These are phyloP conservation scores for Pichia gijzeniarum DNA, from an alignment of 805 yeast species.

Conservation along the genomic window DNA sequence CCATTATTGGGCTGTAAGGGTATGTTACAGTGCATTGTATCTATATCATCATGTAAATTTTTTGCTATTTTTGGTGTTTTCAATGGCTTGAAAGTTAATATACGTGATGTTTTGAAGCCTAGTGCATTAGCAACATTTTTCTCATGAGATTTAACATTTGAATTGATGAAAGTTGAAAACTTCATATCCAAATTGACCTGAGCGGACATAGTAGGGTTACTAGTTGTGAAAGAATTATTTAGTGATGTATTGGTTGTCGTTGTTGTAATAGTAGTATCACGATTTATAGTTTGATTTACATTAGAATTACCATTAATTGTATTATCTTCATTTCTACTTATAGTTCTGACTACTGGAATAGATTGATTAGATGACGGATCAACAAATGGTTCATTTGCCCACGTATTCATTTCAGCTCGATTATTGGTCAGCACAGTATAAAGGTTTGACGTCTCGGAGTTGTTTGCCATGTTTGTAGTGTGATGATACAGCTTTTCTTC, in stretches of 20 bases:
- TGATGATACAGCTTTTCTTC: conserved; percentile 5
- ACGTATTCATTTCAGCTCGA: not conserved
- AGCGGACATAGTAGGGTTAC: too few species aligned
- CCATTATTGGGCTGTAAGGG: not conserved
- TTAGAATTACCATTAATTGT: not conserved
- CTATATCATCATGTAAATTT: not conserved
- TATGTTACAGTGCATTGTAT: conserved; percentile 15
- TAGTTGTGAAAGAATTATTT: not conserved
- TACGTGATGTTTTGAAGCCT: conserved; percentile 38
- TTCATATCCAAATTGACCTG: not conserved
- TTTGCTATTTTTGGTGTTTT: conserved; percentile 13
- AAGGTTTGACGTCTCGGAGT: too few species aligned
- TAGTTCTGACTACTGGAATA: too few species aligned
- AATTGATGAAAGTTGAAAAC: not conserved
- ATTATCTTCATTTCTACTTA: not conserved
- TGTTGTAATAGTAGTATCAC: too few species aligned
- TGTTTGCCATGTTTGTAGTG: not conserved
- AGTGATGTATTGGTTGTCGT: too few species aligned
- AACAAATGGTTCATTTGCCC: not conserved
- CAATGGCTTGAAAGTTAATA: conserved; percentile 32
- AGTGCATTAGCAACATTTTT: conserved; percentile 45
- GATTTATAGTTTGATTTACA: too few species aligned
- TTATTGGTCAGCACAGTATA: conserved; percentile 19
- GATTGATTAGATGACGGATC: not conserved
- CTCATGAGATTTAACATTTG: conserved; percentile 22